Evolutionary conservation across 768 basidiomycete genomes (phyloP), one percentile per base, ranked within the genome.

Genomic region (Dioszegia hungarica): DNA sequence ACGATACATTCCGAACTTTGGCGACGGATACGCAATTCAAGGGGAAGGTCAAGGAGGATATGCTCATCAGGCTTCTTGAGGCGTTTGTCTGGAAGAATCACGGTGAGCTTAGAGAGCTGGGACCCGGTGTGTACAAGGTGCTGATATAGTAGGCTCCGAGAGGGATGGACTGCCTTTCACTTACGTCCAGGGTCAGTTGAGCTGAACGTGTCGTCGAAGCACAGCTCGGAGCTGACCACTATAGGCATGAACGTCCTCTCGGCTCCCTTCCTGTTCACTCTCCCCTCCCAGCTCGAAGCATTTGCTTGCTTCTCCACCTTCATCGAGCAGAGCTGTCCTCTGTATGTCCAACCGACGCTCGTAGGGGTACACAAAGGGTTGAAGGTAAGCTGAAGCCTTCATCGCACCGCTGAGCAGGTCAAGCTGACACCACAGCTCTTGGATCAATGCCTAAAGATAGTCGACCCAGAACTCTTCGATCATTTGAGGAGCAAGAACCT

Each of bases 1-100:
- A 98, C 67, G 93, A 98, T 70, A 95, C 93, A 0, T 98, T 98
- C 75, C 82, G 94, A 56, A 99, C 95, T 15, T 78, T 99, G 22
- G 93, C 94, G 1, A 99, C 94, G 0, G 95, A 99, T 76, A 85
- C 86, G 66, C 90, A 89, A n/a, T 98, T 99, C 79, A 95, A 94
- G 76, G 90, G 93, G 70, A 86, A 89, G 54, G 95, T 99, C 14
- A 85, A 88, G 28, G 94, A 98, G 77, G 92, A 94, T 66, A 93
- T 93, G 90, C 83, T 98, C 22, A 88, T 98, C 59, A 85, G 95
- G 39, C 78, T 97, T n/a, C 78, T 99, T 38, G 95, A 99, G 72
- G 95, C 94, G 1, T 99, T 97, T 76, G 93, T 97, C 2, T 99
- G 94, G 95, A 81, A 89, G 62, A 93, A 63, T 77, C 82, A 89